Conservation (phyloP, 1,284 basidiomycete genomes). For the Hemileia vastatrix region DNA sequence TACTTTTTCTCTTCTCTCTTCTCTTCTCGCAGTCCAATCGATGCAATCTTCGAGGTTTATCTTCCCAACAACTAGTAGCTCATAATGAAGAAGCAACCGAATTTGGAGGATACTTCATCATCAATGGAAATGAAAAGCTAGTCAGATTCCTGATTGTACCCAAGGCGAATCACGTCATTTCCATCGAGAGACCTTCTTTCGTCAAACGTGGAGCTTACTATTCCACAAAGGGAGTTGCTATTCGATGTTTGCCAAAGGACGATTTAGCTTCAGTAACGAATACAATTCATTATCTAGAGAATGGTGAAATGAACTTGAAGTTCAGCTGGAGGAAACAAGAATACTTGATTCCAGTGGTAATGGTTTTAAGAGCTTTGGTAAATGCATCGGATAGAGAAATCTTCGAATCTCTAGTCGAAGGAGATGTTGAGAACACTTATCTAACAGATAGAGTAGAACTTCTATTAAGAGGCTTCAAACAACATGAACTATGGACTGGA, state of each 20-base stretch:
- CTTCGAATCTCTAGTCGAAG: conserved; percentile 36
- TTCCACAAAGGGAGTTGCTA: conserved; percentile 38
- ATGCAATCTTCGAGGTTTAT: conserved; percentile 39
- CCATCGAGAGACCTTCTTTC: conserved; percentile 40
- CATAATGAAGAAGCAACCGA: conserved; percentile 42
- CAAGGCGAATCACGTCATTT: conserved; percentile 40
- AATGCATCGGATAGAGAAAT: conserved; percentile 44
- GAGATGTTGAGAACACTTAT: conserved; percentile 42
- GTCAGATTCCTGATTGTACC: conserved; percentile 42
- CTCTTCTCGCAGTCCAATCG: conserved; percentile 31
- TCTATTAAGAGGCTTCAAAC: conserved; percentile 37
- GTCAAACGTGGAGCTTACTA: conserved; percentile 41
- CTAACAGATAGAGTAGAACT: conserved; percentile 43
- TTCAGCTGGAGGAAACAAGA: conserved; percentile 45
- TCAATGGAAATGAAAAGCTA: conserved; percentile 44
- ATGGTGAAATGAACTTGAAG: conserved; percentile 40
- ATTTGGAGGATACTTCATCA: conserved; percentile 43
- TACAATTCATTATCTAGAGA: conserved; percentile 43
- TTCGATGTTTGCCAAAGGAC: conserved; percentile 38
- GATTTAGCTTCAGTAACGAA: conserved; percentile 42
- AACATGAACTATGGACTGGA: conserved; percentile 34
- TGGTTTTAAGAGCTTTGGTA: conserved; percentile 44
- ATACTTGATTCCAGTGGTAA: conserved; percentile 43
- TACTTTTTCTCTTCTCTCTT: neutral
- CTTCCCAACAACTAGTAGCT: conserved; percentile 35